Conservation (phyloP, 148 eudicot species). For the Rhododendron vialii region DNA sequence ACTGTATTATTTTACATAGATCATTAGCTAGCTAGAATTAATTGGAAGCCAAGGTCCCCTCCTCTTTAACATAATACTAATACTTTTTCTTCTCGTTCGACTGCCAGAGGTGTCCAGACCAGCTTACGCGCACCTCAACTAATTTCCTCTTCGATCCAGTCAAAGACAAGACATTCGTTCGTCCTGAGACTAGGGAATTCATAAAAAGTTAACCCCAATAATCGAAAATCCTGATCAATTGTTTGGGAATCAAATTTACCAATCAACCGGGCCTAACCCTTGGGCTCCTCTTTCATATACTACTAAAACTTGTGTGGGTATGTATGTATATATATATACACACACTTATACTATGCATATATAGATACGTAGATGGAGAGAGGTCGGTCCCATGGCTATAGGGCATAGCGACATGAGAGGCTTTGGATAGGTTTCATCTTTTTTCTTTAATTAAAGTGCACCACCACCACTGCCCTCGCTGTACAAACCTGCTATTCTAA, state of each 20-base stretch:
- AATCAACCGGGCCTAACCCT: too few species aligned
- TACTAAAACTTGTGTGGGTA: too few species aligned
- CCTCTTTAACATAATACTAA: neutral
- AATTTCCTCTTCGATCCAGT: too few species aligned
- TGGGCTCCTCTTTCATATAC: neutral
- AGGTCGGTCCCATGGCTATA: constrained; percentile 2
- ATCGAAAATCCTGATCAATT: too few species aligned
- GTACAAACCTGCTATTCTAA: neutral
- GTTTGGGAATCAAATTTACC: neutral
- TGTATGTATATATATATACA: neutral
- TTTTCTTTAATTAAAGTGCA: neutral
- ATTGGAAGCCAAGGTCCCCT: neutral
- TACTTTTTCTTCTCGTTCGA: too few species aligned
- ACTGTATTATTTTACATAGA: neutral
- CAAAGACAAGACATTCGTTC: too few species aligned
- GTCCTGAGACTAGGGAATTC: too few species aligned
- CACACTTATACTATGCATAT: neutral
- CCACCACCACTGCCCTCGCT: neutral
- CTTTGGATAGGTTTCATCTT: neutral
- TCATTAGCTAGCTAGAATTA: neutral
- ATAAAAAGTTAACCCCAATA: neutral
- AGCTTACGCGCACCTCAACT: too few species aligned
- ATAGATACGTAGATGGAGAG: neutral
- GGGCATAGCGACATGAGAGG: neutral
- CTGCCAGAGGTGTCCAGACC: neutral